Evolutionary conservation across 768 basidiomycete genomes (phyloP), one percentile per base, ranked within the genome.

Genomic region (Pholiota molesta): DNA sequence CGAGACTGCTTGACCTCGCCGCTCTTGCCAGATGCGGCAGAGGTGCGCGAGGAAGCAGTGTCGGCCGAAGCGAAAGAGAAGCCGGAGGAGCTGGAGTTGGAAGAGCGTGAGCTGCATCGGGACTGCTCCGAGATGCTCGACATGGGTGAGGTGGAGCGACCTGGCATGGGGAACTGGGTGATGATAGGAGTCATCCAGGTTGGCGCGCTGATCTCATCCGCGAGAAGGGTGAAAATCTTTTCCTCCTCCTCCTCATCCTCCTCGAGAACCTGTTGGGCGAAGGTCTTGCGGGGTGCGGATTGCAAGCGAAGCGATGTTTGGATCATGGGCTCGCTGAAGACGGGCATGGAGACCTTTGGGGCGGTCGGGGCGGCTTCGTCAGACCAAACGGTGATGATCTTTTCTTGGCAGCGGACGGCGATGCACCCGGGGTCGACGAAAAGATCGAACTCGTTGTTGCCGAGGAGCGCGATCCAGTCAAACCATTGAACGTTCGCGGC

Each of bases 341-440:
- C 58, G 19, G 65, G 70, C 52, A 61, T 35, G 52, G 63, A 37
- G 35, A 14, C 13, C 35, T 37, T 37, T 62, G 59, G 71, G 53
- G 62, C 69, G 26, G 65, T 64, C 47, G 71, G 69, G 40, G 75
- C 72, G 54, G 79, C 70, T 66, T 84, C 81, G 60, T 86, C 86
- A 4, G 87, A 83, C 91, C 91, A 93, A 68, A 93, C 71, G 56
- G 85, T 89, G 69, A 85, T 72, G 59, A 85, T 78, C 69, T 81
- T 80, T 45, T 63, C 57, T 55, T 80, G 81, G 70, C 82, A 79
- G 62, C 89, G 89, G 65, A 91, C 77, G 61, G 88, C 88, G 65
- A 94, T 84, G 71, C 84, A 87, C 63, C 90, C 91, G 64, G 92
- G 92, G 72, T 93, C 89, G 67, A 92, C 83, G 74, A 90, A 89